A percentile compares a stretch with the other conserved stretches of the same genome.
phyloP scores from a whole-genome alignment of 257 asterid genomes.

The Nicotiana benthamiana region DNA sequence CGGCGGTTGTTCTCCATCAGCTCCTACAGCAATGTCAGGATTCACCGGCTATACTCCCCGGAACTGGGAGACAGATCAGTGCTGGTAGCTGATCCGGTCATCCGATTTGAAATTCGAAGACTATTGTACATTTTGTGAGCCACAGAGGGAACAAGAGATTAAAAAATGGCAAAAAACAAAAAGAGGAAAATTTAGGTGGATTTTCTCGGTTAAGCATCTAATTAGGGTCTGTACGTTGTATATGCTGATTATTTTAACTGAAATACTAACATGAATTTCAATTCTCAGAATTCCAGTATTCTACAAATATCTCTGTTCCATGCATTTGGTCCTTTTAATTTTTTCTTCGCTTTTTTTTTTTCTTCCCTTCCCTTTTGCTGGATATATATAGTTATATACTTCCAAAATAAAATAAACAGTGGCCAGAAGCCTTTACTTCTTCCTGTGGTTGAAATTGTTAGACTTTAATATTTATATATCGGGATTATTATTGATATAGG shows the following conservation, averaged over 20 bases:
- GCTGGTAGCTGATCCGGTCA: constrained; percentile 10
- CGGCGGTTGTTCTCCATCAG: constrained; percentile 3
- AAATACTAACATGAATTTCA: not conserved
- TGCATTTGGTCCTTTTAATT: not conserved
- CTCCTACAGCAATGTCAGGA: constrained; percentile 5
- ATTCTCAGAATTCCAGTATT: not conserved
- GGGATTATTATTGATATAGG: no score
- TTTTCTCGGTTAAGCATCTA: not conserved
- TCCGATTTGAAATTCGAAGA: not conserved
- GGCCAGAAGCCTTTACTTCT: not conserved
- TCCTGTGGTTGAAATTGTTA: not conserved
- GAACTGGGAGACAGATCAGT: constrained; percentile 22
- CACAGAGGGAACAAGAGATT: not conserved
- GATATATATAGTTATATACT: not conserved
- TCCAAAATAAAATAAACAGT: not conserved
- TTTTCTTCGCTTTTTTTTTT: not conserved
- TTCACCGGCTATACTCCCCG: constrained; percentile 8
- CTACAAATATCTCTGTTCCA: not conserved
- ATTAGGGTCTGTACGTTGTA: not conserved
- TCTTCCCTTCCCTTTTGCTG: not conserved
- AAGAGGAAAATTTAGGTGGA: not conserved
- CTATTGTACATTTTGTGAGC: not conserved
- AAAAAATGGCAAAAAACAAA: not conserved
- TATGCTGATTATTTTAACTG: not conserved
- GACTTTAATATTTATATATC: no score